Base-by-base conservation (phyloP, 1,139 yeast species). In the Kodamaea suecica region DNA sequence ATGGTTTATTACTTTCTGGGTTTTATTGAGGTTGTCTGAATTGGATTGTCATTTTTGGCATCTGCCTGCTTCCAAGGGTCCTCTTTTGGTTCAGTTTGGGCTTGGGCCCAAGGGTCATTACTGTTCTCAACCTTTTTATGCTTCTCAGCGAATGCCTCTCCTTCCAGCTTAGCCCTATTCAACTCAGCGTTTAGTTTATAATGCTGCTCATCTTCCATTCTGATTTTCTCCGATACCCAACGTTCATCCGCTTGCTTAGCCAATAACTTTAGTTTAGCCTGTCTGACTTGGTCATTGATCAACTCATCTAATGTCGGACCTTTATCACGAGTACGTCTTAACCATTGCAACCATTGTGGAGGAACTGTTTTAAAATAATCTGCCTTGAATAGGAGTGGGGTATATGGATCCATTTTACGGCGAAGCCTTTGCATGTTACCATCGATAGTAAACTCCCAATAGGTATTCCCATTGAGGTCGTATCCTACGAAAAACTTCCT, bases 291-390 rank as follows among this genome's bases (percentile, higher is more conserved):
- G 45, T 85, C 95, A 3, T 61, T 62, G 4, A 72, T 43, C 30
- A 85, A 66, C 44, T 84, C 95, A 30, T 72, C 67, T 23, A 85
- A 50, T 1, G 79, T 66, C 0, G 95, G 95, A 2, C 80, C 69
- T 1, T 59, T 51, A 1, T 66, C 59, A 34, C 95, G 66, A 1
- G 86, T 78, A 47, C 77, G 66, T 34, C 94, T 58, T 16, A 86
- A 65, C 95, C 95, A 85, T 52, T 82, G 90, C 28, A 76, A 62
- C 95, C 95, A 85, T 50, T 80, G 90, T 1, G 92, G 80, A 11
- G 80, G 81, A 0, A 75, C 63, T 3, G 70, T 66, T 6, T 55
- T 49, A 45, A 68, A 73, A 45, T 76, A 76, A 45, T 76, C 80
- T 5, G 66, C 73, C 37, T 74, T 61, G 51, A 69, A 70, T 4